A percentile compares a stretch with the other conserved stretches of the same genome.
Evolutionary conservation across 768 basidiomycete species (phyloP).

Genomic region (Tricholoma hemisulphureum): DNA sequence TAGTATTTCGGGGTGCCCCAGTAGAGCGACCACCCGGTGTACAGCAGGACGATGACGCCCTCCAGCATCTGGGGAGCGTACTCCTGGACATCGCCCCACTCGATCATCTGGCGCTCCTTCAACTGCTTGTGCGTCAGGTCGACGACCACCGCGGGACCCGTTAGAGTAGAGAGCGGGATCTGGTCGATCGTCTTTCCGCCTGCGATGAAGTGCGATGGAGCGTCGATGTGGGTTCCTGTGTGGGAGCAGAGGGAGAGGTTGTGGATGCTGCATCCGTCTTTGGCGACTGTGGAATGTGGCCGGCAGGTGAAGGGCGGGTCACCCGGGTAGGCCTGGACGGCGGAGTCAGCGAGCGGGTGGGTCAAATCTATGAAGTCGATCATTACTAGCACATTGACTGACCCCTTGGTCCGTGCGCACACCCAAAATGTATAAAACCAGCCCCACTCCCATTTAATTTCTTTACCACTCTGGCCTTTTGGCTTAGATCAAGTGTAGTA

Average conservation of each 20-base stretch:
- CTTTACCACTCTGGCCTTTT: constrained; percentile 90
- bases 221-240: constrained; percentile 79
- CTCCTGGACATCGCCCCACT: constrained; percentile 49
- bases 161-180: constrained; percentile 50
- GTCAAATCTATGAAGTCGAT: constrained; percentile 51
- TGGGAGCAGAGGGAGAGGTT: constrained; percentile 61
- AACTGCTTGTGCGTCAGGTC: constrained; percentile 42
- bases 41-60: constrained; percentile 52
- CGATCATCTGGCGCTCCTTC: constrained; percentile 43
- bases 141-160: constrained; percentile 55
- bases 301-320: constrained; percentile 48
- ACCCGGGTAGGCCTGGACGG: constrained; percentile 52
- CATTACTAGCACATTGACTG: neutral
- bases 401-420: constrained; percentile 18
- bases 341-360: constrained; percentile 41
- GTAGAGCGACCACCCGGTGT: constrained; percentile 65
- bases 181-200: constrained; percentile 58
- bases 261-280: constrained; percentile 52
- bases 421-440: constrained; percentile 2
- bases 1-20: constrained; percentile 53
- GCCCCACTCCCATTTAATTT: constrained; percentile 11
- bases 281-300: constrained; percentile 37
- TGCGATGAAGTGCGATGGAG: constrained; percentile 68
- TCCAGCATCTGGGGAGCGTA: constrained; percentile 36
- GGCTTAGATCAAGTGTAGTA: constrained; percentile 98